A percentile compares a stretch with the other conserved stretches of the same genome.
These are phyloP conservation scores for Colletotrichum sp. DNA, from an alignment of 2,329 filamentous ascomycete genomes.

Conservation along the genomic window DNA sequence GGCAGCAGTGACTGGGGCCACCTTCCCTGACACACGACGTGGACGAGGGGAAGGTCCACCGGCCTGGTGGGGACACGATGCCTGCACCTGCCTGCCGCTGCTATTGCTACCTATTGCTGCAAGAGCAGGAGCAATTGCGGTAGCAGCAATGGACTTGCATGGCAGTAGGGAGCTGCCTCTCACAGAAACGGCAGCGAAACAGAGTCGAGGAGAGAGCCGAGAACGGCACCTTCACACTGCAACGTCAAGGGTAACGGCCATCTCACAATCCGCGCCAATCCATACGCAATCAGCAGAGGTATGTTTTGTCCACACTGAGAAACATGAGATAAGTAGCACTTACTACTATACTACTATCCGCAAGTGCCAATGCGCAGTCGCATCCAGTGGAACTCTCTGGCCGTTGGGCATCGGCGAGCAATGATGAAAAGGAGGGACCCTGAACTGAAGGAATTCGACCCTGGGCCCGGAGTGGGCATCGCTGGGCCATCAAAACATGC, in stretches of 20 bases:
- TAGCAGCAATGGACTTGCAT: not conserved
- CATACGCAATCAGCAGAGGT: not conserved
- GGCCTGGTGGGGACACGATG: not conserved
- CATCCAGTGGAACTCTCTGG: not conserved
- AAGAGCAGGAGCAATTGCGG: not conserved
- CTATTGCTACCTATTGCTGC: not conserved
- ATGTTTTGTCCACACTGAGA: not conserved
- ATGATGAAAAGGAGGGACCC: slow-evolving; percentile 6
- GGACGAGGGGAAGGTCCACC: not conserved
- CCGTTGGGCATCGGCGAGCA: not conserved
- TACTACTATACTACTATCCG: not conserved
- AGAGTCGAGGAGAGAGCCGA: not conserved
- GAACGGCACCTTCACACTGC: not conserved
- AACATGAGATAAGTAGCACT: not conserved
- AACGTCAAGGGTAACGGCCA: not conserved
- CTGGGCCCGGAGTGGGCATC: not conserved
- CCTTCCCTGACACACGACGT: not conserved
- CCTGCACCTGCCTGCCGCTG: not conserved
- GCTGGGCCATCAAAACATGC: not conserved
- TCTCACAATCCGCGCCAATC: not conserved
- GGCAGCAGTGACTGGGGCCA: not conserved
- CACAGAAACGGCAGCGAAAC: slow-evolving; percentile 11
- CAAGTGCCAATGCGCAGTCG: not conserved
- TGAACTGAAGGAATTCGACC: slow-evolving; percentile 4
- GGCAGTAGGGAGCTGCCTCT: not conserved